These are phyloP conservation scores for Coemansia sp. DNA, from an alignment of 192 early-diverging fungal genomes.

Conservation along the genomic window DNA sequence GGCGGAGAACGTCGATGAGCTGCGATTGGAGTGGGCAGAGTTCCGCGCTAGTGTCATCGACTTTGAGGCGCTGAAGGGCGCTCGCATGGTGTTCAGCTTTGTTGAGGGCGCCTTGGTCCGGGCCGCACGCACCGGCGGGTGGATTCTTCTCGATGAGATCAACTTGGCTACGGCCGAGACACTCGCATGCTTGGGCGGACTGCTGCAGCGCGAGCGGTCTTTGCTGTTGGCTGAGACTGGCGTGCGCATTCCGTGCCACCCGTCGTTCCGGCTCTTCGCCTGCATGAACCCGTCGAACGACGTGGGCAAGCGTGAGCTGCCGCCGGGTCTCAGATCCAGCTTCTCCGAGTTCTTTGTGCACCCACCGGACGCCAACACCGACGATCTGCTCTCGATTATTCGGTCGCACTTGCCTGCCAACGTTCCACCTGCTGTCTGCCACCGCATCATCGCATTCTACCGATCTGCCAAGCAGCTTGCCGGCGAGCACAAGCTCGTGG, in stretches of 20 bases:
- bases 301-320: slow-evolving; percentile 95
- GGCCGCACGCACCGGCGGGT: slow-evolving; percentile 88
- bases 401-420: slow-evolving; percentile 66
- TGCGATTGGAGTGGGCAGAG: slow-evolving; percentile 71
- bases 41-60: slow-evolving; percentile 64
- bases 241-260: slow-evolving; percentile 85
- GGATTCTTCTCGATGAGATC: slow-evolving; percentile 97
- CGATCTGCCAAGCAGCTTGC: slow-evolving; percentile 69
- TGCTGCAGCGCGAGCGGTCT: slow-evolving; percentile 84
- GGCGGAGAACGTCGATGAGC: slow-evolving; percentile 16
- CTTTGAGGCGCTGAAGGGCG: slow-evolving; percentile 61
- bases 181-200: slow-evolving; percentile 84
- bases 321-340: slow-evolving; percentile 84
- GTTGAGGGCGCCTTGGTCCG: slow-evolving; percentile 91
- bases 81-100: slow-evolving; percentile 87
- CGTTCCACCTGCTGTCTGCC: slow-evolving; percentile 37
- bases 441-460: slow-evolving; percentile 82
- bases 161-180: slow-evolving; percentile 97
- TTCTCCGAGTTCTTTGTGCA: slow-evolving; percentile 97
- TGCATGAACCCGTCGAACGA: slow-evolving; percentile 99
- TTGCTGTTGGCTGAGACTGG: slow-evolving; percentile 91
- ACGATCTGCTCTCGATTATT: slow-evolving; percentile 84
- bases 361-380: slow-evolving; percentile 75
- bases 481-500: slow-evolving; percentile 71
- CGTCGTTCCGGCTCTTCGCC: slow-evolving; percentile 92